phyloP scores from a whole-genome alignment of 306 rosid genomes.

The Urtica urens region DNA sequence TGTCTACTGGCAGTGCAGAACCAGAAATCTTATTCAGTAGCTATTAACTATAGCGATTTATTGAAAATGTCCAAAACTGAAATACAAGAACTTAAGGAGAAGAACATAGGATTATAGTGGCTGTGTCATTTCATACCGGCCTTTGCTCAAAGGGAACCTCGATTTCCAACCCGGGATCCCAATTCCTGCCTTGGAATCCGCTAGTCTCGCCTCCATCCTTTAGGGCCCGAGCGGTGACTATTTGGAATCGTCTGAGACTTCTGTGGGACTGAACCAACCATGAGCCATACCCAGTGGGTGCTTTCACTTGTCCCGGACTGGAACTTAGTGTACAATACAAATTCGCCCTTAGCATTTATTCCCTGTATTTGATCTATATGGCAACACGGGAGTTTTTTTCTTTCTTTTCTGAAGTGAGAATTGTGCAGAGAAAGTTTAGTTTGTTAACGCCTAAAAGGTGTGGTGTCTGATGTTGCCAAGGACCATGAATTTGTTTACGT shows the following conservation, averaged over 20 bases:
- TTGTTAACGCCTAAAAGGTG: slow-evolving; percentile 9
- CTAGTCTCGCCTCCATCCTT: slow-evolving; percentile 62
- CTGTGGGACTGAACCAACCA: slow-evolving; percentile 32
- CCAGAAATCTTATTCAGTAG: too few relatives aligned
- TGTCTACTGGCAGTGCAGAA: neutral
- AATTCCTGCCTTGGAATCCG: slow-evolving; percentile 61
- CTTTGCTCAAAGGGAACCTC: slow-evolving; percentile 94
- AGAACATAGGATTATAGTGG: too few relatives aligned
- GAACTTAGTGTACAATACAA: slow-evolving; percentile 53
- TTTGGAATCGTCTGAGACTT: slow-evolving; percentile 21
- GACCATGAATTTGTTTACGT: slow-evolving; percentile 45
- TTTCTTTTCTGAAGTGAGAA: neutral
- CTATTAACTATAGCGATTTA: too few relatives aligned
- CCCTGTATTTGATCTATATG: slow-evolving; percentile 16
- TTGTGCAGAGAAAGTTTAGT: slow-evolving; percentile 9
- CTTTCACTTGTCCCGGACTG: slow-evolving; percentile 32
- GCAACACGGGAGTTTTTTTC: slow-evolving; percentile 5
- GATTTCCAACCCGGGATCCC: slow-evolving; percentile 83
- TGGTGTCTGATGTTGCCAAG: slow-evolving; percentile 15
- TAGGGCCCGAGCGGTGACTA: slow-evolving; percentile 44
- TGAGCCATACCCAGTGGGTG: slow-evolving; percentile 32
- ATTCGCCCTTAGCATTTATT: slow-evolving; percentile 58
- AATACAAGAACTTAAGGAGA: too few relatives aligned
- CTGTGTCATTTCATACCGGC: slow-evolving; percentile 54
- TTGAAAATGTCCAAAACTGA: too few relatives aligned